Conservation (phyloP, 179 eudicot genomes). For the Heliamphora pulchella region DNA sequence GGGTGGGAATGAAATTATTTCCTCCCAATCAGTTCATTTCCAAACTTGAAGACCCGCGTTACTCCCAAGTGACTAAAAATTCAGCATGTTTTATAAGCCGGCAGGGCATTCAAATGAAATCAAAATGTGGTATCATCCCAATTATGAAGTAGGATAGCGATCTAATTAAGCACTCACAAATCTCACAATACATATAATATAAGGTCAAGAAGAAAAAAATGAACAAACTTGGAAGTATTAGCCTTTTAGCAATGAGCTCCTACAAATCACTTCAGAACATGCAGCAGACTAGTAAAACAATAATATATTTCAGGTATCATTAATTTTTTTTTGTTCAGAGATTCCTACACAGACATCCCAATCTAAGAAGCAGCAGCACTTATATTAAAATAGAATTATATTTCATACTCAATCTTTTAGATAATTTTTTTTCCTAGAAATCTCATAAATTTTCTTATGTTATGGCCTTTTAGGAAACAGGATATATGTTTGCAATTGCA, state of each 20-base stretch:
- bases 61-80: not conserved
- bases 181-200: no score
- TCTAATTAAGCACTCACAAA: no score
- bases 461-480: not conserved
- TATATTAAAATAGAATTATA: not conserved
- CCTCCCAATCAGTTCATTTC: not conserved
- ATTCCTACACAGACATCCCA: not conserved
- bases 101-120: not conserved
- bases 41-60: not conserved
- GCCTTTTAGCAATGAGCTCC: not conserved
- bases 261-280: no score
- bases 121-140: no score
- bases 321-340: not conserved
- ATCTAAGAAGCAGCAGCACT: not conserved
- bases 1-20: not conserved
- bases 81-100: not conserved
- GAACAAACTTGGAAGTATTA: not conserved
- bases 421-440: not conserved
- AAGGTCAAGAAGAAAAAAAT: no score
- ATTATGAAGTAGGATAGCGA: no score
- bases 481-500: not conserved
- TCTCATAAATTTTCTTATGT: no score
- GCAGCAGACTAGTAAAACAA: not conserved
- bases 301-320: not conserved
- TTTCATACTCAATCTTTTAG: no score